These are phyloP conservation scores for Cladophialophora exuberans DNA, from an alignment of 2,329 filamentous ascomycete species.

Conservation along the genomic window DNA sequence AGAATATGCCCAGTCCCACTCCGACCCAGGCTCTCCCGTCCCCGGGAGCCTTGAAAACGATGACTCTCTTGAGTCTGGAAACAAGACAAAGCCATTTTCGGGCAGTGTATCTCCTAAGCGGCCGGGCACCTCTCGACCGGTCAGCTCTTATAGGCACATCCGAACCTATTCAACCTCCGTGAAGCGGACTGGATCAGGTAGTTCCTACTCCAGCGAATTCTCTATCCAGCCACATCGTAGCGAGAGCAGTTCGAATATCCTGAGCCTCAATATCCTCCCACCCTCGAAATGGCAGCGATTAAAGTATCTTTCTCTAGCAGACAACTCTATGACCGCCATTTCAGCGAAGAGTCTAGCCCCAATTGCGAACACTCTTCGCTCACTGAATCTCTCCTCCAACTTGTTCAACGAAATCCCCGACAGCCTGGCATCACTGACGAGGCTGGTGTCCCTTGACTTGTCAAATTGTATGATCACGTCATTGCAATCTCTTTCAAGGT, in stretches of 20 bases:
- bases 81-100: slow-evolving; percentile 18
- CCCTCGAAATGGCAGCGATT: slow-evolving; percentile 93
- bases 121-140: slow-evolving; percentile 74
- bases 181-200: slow-evolving; percentile 85
- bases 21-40: slow-evolving; percentile 68
- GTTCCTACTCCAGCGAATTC: slow-evolving; percentile 77
- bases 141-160: slow-evolving; percentile 64
- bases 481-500: slow-evolving; percentile 81
- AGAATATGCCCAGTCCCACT: slow-evolving; percentile 69
- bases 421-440: slow-evolving; percentile 80
- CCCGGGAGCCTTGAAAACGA: slow-evolving; percentile 39
- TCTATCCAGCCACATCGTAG: slow-evolving; percentile 55
- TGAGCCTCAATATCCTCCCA: slow-evolving; percentile 72
- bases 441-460: slow-evolving; percentile 88
- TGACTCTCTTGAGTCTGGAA: slow-evolving; percentile 31
- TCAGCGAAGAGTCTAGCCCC: slow-evolving; percentile 75
- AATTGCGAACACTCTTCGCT: slow-evolving; percentile 84
- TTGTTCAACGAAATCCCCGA: slow-evolving; percentile 94
- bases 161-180: slow-evolving; percentile 73
- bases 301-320: slow-evolving; percentile 85
- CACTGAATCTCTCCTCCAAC: slow-evolving; percentile 89
- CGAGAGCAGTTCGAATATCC: slow-evolving; percentile 77
- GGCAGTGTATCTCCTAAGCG: slow-evolving; percentile 81
- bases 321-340: slow-evolving; percentile 86
- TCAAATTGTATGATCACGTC: slow-evolving; percentile 98